Base-by-base conservation (phyloP, 2,329 filamentous ascomycete species). In the Sclerotinia borealis region DNA sequence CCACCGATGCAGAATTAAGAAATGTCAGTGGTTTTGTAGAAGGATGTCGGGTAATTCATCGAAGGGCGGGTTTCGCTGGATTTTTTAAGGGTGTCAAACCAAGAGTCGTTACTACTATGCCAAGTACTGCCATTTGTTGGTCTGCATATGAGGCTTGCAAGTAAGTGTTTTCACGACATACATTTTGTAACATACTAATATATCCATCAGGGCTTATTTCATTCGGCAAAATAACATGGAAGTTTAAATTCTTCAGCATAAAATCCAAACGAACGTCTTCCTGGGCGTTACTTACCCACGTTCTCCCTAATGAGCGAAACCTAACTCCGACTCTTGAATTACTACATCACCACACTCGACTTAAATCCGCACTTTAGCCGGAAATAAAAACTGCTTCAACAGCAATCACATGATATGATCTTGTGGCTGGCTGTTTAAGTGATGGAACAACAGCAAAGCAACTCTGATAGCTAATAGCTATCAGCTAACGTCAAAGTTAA, bases 91-190 rank as follows among this genome's bases (percentile, higher is more conserved):
- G 95, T 49, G 85, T 97, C 74, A 88, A 90, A 71, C 95, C 95
- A 52, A 84, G 95, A 72, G 89, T 99, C 54, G 87, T 99, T 67
- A 97, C 93, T 13, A 96, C 95, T 1, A 98, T 98, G 90, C 95
- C 95, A 25, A 97, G 93, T 79, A 99, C 95, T 39, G 95, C 95
- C n/a, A 99, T 99, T 74, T 99, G 95, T 82, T 99, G 95, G 95
- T 95, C 85, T 45, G 85, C 85, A 36, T 88, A 88, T 70, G 85
- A 88, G 72, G 85, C 85, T 67, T 88, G 84, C 70, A 88, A 88
- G 85, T 87, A 77, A 72, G 84, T 78, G 27, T 56, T 37, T n/a
- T 27, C 31, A 34, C 39, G 37, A 39, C 47, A 8, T 19, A 13
- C 4, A 49, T 29, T 27, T n/a, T 45, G 49, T 17, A 22, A 41